Base-by-base conservation (phyloP, 495 filamentous ascomycete genomes). In the Emericellopsis terricola region DNA sequence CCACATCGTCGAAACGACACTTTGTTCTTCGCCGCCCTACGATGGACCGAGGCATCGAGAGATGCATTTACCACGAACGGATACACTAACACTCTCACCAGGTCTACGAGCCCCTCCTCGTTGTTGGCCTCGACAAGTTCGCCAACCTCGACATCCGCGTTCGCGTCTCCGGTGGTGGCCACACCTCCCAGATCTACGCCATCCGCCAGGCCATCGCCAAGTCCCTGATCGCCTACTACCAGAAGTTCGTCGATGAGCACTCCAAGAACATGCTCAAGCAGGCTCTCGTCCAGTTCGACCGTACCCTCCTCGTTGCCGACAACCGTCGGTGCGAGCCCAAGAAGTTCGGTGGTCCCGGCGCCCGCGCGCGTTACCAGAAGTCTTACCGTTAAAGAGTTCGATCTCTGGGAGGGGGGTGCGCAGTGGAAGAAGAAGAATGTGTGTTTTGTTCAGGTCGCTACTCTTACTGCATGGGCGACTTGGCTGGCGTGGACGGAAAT, bases 221-320 rank as follows among this genome's bases (percentile, higher is more conserved):
- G 72, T 81, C 78, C 34, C 82, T 92, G 46, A 81, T 97, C 52
- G 86, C 89, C 60, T 97, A 96, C 79, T 96, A 94, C 79, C 89
- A 94, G 74, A 97, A 97, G 70, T 97, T 76, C 68, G 82, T 97
- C 60, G 89, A 97, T 56, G 89, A 97, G 78, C 83, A 96, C 76
- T 78, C 79, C 68, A 97, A 97, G 81, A 97, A 94, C 76, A 69
- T 78, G 64, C 71, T 97, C 48, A 97, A 97, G 81, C 76, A 84
- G 60, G 79, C 80, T 41, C 71, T 96, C 41, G 77, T 80, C 52
- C 71, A 80, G 57, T 97, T 91, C 71, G 89, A 97, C 71, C 77
- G 89, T 48, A 93, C 81, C 56, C 70, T 97, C 42, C 76, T 97
- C 47, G 89, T 97, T 45, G 91, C 89, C 57, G 89, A 97, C 57